A percentile compares a stretch with the other conserved stretches of the same genome.
phyloP scores from a whole-genome alignment of 768 basidiomycete species.

The Xerocomellus dryophilus region DNA sequence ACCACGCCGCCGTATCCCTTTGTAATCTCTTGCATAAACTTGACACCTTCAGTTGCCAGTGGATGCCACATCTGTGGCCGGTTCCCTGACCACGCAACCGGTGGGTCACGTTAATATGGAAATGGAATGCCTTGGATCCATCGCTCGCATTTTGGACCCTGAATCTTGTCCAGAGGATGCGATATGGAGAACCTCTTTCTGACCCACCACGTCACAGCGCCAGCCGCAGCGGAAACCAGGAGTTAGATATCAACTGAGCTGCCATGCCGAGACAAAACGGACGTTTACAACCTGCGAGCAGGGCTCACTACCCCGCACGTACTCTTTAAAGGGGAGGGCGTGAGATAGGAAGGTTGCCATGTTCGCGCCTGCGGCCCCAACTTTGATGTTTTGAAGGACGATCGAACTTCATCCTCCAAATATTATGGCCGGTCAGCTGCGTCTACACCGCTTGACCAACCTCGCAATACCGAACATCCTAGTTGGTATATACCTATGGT shows the following conservation, averaged over 20 bases:
- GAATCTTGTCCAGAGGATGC: background rate
- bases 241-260: background rate
- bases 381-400: no score
- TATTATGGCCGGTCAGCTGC: no score
- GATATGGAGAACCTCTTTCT: background rate
- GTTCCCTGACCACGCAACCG: background rate
- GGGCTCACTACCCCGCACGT: no score
- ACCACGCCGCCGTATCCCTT: background rate
- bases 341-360: background rate
- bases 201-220: background rate
- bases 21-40: background rate
- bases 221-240: background rate
- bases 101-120: background rate
- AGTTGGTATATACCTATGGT: no score
- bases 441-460: no score
- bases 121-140: background rate
- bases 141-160: background rate
- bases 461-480: no score
- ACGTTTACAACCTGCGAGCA: no score
- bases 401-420: no score
- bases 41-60: background rate
- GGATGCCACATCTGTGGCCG: conserved; percentile 2
- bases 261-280: background rate
- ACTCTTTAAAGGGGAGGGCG: no score
- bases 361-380: no score